Evolutionary conservation across 2,329 filamentous ascomycete species (phyloP), one percentile per base, ranked within the genome.

Genomic region (Fusarium beomiforme): DNA sequence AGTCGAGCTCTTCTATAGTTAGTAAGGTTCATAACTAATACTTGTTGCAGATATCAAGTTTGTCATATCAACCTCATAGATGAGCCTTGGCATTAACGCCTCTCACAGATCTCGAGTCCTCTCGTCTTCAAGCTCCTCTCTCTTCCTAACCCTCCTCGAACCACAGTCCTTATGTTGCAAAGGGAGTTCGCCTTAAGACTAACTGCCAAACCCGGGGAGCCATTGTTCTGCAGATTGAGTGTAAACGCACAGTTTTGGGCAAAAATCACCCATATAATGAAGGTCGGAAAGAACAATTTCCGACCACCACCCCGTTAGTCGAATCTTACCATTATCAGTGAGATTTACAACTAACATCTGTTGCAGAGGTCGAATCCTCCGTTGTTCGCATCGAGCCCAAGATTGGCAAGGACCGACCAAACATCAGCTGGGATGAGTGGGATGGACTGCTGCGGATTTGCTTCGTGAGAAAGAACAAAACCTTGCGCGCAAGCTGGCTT

Each of bases 281-380:
- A 97, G 83, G 95, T 98, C 47, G 94, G 95, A 71, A 93, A 92
- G 82, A 96, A 97, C 82, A 98, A 98, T 84, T 99, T 98, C 87
- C 94, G 93, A 69, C 96, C 96, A 0, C 95, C 96, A 2, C 96
- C 96, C 12, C 89, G 29, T 29, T 10, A 29, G 29, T 29, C 29
- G 11, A 29, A 29, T 29, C 29, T 10, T 29, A 29, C 29, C 29
- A 10, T 29, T 6, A 8, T 29, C 29, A 29, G 29, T 29, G 11
- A 8, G 29, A 29, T 29, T 29, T 29, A 29, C 29, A 29, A 29
- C 29, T 29, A 29, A 29, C 11, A 29, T 29, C 29, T 29, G 29
- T 29, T 29, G 29, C 29, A 29, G 29, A 94, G 77, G 96, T 99
- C 63, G 96, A 99, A 82, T 93, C 90, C 11, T 95, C 92, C 63